Evolutionary conservation across 1,284 basidiomycete genomes (phyloP), one percentile per base, ranked within the genome.

Genomic region (Coniferiporia weirii): DNA sequence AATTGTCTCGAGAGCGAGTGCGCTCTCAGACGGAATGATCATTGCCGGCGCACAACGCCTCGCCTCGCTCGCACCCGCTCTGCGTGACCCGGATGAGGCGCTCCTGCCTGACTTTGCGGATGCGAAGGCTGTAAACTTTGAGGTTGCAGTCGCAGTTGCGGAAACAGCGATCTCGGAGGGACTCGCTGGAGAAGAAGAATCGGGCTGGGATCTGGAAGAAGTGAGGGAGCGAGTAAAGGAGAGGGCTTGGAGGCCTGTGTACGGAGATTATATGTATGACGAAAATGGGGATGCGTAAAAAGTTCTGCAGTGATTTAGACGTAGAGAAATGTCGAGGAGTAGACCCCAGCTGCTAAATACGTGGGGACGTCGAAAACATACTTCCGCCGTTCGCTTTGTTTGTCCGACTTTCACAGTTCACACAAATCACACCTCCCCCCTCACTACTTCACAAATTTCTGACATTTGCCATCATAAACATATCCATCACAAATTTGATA

Each of bases 141-240:
- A 91, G 68, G 80, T 93, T n/a, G 89, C 86, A 0, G 79, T 91
- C 0, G 89, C 89, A 0, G 91, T 93, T 9, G 82, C 88, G 3
- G 81, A 89, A 65, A 81, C 88, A 62, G 89, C 90, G 0, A 78
- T 91, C 32, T 76, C 82, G 51, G 91, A 94, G 69, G 89, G 87
- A 0, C 78, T 76, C 50, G 83, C 85, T 0, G 74, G 73, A 4
- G 79, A 81, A 10, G 61, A 65, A 17, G 67, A 64, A 62, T 79
- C 64, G 45, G 75, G 76, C 64, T 78, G 78, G 52, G 69, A 65
- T 48, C 75, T 76, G 64, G 78, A 79, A 46, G 75, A 83, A 59
- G 80, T 84, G 50, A 72, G 83, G 62, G 74, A 77, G 54, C 75
- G 73, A 62, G 79, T 81, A 9, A 73, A 72, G 60, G 76, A 79